Conservation (phyloP, 495 filamentous ascomycete genomes). For the Talaromyces liani region DNA sequence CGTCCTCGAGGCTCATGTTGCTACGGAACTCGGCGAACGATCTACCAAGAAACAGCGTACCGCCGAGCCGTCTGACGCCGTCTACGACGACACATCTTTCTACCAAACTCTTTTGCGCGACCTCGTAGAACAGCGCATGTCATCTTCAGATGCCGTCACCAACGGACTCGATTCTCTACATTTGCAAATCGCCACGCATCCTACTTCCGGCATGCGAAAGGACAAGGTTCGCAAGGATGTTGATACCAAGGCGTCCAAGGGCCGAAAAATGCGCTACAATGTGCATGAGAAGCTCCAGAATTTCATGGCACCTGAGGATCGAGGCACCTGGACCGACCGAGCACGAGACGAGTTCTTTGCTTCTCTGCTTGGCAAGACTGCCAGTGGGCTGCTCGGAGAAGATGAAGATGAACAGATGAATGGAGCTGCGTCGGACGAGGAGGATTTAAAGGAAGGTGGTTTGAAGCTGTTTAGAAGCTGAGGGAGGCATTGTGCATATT, state of each 20-base stretch:
- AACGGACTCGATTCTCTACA: slow-evolving; percentile 36
- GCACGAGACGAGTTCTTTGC: slow-evolving; percentile 85
- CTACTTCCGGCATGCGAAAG: slow-evolving; percentile 61
- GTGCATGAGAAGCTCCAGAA: slow-evolving; percentile 97
- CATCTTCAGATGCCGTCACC: slow-evolving; percentile 35
- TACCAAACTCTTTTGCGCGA: slow-evolving; percentile 89
- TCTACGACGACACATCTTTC: slow-evolving; percentile 92
- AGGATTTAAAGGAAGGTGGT: slow-evolving; percentile 55
- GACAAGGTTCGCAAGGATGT: slow-evolving; percentile 75
- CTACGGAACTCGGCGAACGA: slow-evolving; percentile 55
- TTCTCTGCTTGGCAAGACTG: slow-evolving; percentile 65
- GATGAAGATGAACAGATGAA: slow-evolving; percentile 46
- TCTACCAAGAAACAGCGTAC: slow-evolving; percentile 48
- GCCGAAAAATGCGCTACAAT: slow-evolving; percentile 83
- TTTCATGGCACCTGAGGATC: slow-evolving; percentile 92
- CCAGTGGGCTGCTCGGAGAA: slow-evolving; percentile 66
- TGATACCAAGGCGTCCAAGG: slow-evolving; percentile 93
- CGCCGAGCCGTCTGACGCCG: slow-evolving; percentile 16
- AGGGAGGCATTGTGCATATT: not conserved
- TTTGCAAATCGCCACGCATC: slow-evolving; percentile 28
- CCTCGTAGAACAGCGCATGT: slow-evolving; percentile 76
- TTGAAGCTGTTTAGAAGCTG: slow-evolving; percentile 66
- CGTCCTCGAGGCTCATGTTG: slow-evolving; percentile 67
- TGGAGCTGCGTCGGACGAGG: slow-evolving; percentile 30
- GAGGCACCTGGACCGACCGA: slow-evolving; percentile 64